Percentiles rank a stretch among this genome's conserved stretches.
These are phyloP conservation scores for Petunia secreta DNA, from an alignment of 257 asterid species.

Conservation along the genomic window DNA sequence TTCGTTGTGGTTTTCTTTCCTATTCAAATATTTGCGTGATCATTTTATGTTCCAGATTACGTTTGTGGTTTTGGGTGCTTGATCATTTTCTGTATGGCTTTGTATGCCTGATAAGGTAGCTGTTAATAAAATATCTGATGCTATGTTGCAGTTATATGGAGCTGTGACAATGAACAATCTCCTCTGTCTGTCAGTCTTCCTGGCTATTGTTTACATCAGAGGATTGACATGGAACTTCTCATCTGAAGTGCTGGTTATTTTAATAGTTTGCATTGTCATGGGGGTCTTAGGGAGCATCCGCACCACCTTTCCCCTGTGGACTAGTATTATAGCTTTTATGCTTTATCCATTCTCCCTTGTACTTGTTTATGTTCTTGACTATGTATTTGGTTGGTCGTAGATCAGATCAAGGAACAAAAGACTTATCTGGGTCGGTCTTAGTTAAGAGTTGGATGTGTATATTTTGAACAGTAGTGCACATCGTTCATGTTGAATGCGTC, in stretches of 20 bases:
- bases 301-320: constrained; percentile 87
- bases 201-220: constrained; percentile 72
- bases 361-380: constrained; percentile 85
- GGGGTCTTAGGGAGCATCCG: constrained; percentile 78
- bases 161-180: constrained; percentile 91
- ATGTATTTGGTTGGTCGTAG: constrained; percentile 84
- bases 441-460: constrained; percentile 18
- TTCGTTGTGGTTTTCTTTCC: not conserved
- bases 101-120: not conserved
- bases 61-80: not conserved
- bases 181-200: constrained; percentile 82
- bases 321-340: constrained; percentile 62
- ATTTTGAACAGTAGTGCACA: constrained; percentile 17
- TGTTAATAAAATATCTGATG: not conserved
- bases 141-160: constrained; percentile 69
- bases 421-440: not conserved
- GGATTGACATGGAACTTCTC: constrained; percentile 94
- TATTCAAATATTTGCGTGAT: not conserved
- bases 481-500: not conserved
- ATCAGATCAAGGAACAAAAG: not conserved
- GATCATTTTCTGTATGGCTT: not conserved
- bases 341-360: constrained; percentile 85
- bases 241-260: constrained; percentile 81
- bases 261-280: constrained; percentile 83
- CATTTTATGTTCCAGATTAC: not conserved